Base-by-base conservation (phyloP, 2,329 filamentous ascomycete species). In the Colletotrichum salicis region DNA sequence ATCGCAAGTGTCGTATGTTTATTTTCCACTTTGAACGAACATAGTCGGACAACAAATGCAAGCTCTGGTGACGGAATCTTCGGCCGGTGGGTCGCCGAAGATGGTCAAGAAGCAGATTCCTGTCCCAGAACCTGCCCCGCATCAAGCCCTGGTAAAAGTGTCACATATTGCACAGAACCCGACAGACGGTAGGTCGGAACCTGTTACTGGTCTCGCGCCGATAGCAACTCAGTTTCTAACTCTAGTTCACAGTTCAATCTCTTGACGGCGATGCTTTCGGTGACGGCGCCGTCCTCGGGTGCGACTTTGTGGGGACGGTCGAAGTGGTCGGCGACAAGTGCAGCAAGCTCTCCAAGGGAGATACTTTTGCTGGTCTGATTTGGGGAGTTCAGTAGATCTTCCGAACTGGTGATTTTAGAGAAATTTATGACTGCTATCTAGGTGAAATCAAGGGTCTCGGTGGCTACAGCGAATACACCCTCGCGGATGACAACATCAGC, bases 401-500 rank as follows among this genome's bases (percentile, higher is more conserved):
- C 10, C 24, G 11, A 52, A 11, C 10, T 11, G 2, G 5, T 6
- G 6, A 24, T 2, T 24, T 24, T 22, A 52, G 4, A 12, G 27
- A 2, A 41, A 19, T 13, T 22, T 19, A 33, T 51, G 60, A 63
- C 52, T 1, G 1, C 6, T n/a, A 5, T 4, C 31, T 19, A 73
- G 77, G 76, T 7, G 75, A 79, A 72, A 74, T 76, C 62, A 76
- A 76, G 65, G 79, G 80, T 0, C 65, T 83, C 1, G 84, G 84
- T 1, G 83, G 77, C 1, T 84, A 82, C 69, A 79, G 79, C 57
- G 75, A 84, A 68, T 84, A 85, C 54, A 78, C 78, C 0, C 51
- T 86, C 3, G 83, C 83, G 1, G 80, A 86, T 48, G 80, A 84
- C 56, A 68, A 74, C 6, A 84, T 85, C 64, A 82, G 78, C 67